Evolutionary conservation across 164 flowering plant genomes (phyloP).

Genomic region (Piper betle): DNA sequence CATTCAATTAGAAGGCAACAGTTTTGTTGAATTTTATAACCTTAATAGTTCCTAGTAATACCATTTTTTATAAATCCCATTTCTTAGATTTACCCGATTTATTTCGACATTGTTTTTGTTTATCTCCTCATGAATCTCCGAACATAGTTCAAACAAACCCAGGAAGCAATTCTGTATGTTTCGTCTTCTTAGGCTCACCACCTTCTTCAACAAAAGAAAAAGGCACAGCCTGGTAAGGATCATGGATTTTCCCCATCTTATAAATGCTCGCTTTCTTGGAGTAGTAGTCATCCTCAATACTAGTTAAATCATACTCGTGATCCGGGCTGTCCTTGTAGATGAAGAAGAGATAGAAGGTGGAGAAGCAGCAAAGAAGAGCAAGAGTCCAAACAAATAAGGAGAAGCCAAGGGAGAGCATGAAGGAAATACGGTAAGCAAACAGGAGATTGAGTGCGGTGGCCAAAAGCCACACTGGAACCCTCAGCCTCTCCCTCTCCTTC

Average conservation of each 20-base stretch:
- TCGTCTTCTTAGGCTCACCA: too few species aligned
- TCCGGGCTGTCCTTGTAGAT: background rate
- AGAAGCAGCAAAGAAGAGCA: background rate
- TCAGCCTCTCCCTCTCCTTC: background rate
- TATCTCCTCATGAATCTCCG: too few species aligned
- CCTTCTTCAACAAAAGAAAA: too few species aligned
- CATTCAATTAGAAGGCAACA: too few species aligned
- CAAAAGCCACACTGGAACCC: background rate
- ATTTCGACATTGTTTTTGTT: too few species aligned
- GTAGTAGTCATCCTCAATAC: background rate
- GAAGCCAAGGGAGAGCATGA: background rate
- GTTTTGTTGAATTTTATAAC: too few species aligned
- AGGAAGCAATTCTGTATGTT: too few species aligned
- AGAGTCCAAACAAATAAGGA: background rate
- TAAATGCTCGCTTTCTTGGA: background rate
- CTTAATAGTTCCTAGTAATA: too few species aligned
- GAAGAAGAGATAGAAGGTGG: conserved; percentile 2
- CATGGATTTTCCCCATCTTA: background rate
- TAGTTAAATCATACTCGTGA: background rate
- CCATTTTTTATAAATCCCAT: too few species aligned
- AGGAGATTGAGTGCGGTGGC: background rate
- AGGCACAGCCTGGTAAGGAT: background rate
- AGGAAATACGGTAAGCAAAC: background rate
- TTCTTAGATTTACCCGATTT: too few species aligned
- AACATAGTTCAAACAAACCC: too few species aligned